Evolutionary conservation across 2,329 filamentous ascomycete genomes (phyloP), one percentile per base, ranked within the genome.

Genomic region (Ascochyta lentis): DNA sequence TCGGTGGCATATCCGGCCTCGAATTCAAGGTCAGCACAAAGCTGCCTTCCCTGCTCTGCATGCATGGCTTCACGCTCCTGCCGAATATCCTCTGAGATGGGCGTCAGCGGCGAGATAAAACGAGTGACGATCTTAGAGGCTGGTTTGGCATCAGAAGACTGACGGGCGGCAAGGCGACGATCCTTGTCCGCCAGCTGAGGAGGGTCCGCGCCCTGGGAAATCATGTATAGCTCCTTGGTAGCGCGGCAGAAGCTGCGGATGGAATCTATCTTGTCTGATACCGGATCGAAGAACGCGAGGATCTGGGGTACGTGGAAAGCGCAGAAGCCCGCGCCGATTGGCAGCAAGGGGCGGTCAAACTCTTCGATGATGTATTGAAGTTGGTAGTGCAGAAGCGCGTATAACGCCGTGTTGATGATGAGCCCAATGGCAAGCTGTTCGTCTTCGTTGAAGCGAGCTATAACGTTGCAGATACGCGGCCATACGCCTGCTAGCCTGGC

Each of bases 11-110:
- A 44, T 7, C 34, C 37, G 12, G 24, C 37, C 16, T 35, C n/a
- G 3, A 13, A 15, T 7, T 45, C 41, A 4, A 37, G 10, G 4
- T 45, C 35, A 8, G 33, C 9, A 13, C 34, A 4, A n/a, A 23
- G 23, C 16, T 27, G 33, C 22, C 31, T 49, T 19, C 35, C 37
- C 23, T 46, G 53, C 24, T 41, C 37, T 3, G 37, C 47, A 9
- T 39, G 37, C 46, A 56, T 38, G 22, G 24, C 31, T 43, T 39
- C 37, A 15, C 42, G 47, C 42, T 51, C 46, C 8, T 41, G 45
- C n/a, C 29, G 46, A 1, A 58, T 43, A 12, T 58, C 55, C 42
- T 54, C 49, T 9, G 35, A 26, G 23, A 58, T 38, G 6, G 49
- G 23, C 12, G 49, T 58, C n/a, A 49, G 24, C 0, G 55, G 50